Evolutionary conservation across 2,329 filamentous ascomycete species (phyloP).

Genomic region (Pseudocercospora eumusae): DNA sequence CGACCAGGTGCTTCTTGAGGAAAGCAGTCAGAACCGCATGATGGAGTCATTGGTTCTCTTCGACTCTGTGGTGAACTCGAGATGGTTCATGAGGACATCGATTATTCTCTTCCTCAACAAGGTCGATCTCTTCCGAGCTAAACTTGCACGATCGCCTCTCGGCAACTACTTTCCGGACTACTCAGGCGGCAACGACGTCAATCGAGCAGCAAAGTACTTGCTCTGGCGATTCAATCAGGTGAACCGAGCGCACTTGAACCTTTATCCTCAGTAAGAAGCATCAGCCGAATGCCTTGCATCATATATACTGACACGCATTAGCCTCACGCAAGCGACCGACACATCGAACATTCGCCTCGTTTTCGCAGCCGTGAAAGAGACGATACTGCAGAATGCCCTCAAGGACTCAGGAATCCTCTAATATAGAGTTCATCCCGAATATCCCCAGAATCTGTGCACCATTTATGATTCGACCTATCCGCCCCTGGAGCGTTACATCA

Average conservation of each 20-base stretch:
- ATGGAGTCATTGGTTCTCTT: conserved; percentile 97
- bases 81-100: conserved; percentile 98
- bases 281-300: conserved; percentile 32
- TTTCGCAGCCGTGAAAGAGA: conserved; percentile 98
- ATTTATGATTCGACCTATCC: conserved; percentile 20
- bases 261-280: conserved; percentile 86
- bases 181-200: conserved; percentile 95
- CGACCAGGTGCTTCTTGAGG: conserved; percentile 93
- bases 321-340: conserved; percentile 96
- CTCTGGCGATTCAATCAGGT: conserved; percentile 99
- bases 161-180: conserved; percentile 98
- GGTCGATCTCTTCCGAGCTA: conserved; percentile 96
- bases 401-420: conserved; percentile 94
- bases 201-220: conserved; percentile 95
- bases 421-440: conserved; percentile 18
- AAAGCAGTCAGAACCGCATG: conserved; percentile 99
- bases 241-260: conserved; percentile 89
- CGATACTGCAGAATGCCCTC: conserved; percentile 94
- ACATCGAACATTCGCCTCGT: conserved; percentile 97
- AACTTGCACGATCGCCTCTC: conserved; percentile 83
- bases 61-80: conserved; percentile 96
- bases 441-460: conserved; percentile 19
- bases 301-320: conserved; percentile 44
- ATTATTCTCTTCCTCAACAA: conserved; percentile 99
- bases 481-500: conserved; percentile 15